A percentile compares a stretch with the other conserved stretches of the same genome.
These are phyloP conservation scores for Yarrowia sp. DNA, from an alignment of 805 yeast genomes.

Conservation along the genomic window DNA sequence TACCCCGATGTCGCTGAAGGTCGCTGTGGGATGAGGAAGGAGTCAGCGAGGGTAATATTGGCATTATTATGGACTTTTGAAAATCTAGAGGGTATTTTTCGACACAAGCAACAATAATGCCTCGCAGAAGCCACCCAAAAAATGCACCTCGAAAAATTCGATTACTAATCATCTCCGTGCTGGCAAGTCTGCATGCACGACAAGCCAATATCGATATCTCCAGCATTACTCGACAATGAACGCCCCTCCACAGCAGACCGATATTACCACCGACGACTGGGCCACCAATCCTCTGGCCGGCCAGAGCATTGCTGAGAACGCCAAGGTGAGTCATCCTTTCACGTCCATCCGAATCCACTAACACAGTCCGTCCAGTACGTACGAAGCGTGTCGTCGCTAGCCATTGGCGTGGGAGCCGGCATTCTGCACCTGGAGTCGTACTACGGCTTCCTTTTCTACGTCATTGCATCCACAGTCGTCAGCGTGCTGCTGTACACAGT, in stretches of 20 bases:
- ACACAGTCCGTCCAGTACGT: constrained; percentile 33
- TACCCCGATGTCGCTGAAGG: constrained; percentile 23
- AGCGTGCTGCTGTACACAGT: constrained; percentile 39
- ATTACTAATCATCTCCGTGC: background rate
- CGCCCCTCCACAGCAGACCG: constrained; percentile 2
- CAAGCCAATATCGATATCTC: background rate
- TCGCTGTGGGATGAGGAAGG: background rate
- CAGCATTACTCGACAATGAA: background rate
- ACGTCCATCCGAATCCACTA: background rate
- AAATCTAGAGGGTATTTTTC: no score
- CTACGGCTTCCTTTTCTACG: constrained; percentile 49
- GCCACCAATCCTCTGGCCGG: constrained; percentile 16
- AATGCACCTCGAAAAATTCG: background rate
- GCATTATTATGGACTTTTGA: no score
- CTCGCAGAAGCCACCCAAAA: no score
- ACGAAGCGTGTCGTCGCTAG: constrained; percentile 50
- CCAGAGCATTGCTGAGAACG: background rate
- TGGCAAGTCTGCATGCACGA: background rate
- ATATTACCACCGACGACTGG: constrained; percentile 11
- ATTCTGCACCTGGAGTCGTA: constrained; percentile 51
- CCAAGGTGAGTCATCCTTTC: background rate
- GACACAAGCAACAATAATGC: no score
- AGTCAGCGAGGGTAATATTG: no score
- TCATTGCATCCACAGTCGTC: constrained; percentile 41
- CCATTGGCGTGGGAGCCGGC: constrained; percentile 56